Evolutionary conservation across 805 yeast genomes (phyloP).

Genomic region (Cyberlindnera amylophila): DNA sequence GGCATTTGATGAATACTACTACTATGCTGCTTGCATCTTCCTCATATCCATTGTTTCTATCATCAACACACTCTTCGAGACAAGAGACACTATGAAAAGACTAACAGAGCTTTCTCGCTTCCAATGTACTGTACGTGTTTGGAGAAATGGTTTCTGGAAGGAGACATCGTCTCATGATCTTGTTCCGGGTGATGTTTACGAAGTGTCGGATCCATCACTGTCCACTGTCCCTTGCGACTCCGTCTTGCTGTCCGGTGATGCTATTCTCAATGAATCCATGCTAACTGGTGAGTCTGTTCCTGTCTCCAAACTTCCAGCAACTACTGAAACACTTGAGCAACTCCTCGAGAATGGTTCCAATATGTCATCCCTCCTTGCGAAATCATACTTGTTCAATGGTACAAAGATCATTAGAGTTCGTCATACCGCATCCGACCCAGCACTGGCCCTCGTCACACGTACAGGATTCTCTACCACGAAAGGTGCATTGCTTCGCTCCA

Average conservation of each 20-base stretch:
- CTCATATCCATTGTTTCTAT: slow-evolving; percentile 80
- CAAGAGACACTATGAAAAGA: slow-evolving; percentile 67
- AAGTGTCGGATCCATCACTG: slow-evolving; percentile 82
- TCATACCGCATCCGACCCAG: slow-evolving; percentile 51
- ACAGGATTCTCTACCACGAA: slow-evolving; percentile 96
- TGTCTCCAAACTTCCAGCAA: slow-evolving; percentile 73
- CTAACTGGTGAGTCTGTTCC: slow-evolving; percentile 98
- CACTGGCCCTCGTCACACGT: slow-evolving; percentile 80
- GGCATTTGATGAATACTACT: slow-evolving; percentile 89
- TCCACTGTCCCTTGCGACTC: slow-evolving; percentile 84
- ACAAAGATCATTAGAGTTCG: slow-evolving; percentile 85
- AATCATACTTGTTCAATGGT: slow-evolving; percentile 80
- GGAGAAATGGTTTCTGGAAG: slow-evolving; percentile 92
- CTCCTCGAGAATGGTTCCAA: slow-evolving; percentile 49
- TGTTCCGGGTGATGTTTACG: slow-evolving; percentile 95
- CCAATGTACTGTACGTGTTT: slow-evolving; percentile 79
- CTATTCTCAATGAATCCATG: slow-evolving; percentile 97
- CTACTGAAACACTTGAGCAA: slow-evolving; percentile 53
- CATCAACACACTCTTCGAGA: slow-evolving; percentile 78
- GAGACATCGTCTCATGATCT: slow-evolving; percentile 70
- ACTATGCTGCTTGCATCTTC: slow-evolving; percentile 91
- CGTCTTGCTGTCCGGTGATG: slow-evolving; percentile 81
- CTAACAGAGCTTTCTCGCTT: slow-evolving; percentile 70
- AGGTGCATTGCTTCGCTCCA: slow-evolving; percentile 89
- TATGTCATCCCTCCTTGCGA: slow-evolving; percentile 62